Evolutionary conservation across 2,329 filamentous ascomycete genomes (phyloP), one percentile per base, ranked within the genome.

Genomic region (Fusarium pininemorale): DNA sequence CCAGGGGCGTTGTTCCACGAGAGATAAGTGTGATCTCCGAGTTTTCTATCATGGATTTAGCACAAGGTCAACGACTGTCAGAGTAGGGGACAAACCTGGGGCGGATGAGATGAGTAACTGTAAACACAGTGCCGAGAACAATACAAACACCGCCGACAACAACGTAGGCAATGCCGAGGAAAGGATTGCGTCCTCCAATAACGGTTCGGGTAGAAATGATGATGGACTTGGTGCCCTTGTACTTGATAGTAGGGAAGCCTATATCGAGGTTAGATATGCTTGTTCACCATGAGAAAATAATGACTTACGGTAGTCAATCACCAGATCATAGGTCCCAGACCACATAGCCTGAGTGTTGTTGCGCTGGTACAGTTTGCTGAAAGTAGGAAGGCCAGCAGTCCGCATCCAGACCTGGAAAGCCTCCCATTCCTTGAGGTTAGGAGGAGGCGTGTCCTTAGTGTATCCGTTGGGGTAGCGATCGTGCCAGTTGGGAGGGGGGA

Each of bases 341-440:
- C 81, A 78, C 92, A 99, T 92, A 1, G 85, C 81, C 5, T 87
- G 84, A 2, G 86, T 86, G 80, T 98, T 92, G 80, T 98, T 98
- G 68, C 95, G 90, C 82, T 92, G 90, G 51, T 94, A 94, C 53
- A 99, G 87, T 85, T 99, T 99, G 88, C 94, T 98, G 82, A 99
- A 99, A 10, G 92, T 93, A 2, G 96, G 96, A 78, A 98, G 85
- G 66, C 96, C 96, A 30, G 96, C 96, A 4, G 97, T 97, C 77
- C 96, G 91, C 96, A 99, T 99, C 96, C 96, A 99, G 28, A 98
- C 95, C 84, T 98, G 95, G 82, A 99, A 97, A 48, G 91, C 90
- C 82, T 98, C 93, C 84, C 94, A 92, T 1, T 90, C 84, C 72
- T 92, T 88, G 24, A 98, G 82, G 77, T 96, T 84, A 0, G 95